These are phyloP conservation scores for Pittosporum tobira DNA, from an alignment of 129 eudicot genomes.

Conservation along the genomic window DNA sequence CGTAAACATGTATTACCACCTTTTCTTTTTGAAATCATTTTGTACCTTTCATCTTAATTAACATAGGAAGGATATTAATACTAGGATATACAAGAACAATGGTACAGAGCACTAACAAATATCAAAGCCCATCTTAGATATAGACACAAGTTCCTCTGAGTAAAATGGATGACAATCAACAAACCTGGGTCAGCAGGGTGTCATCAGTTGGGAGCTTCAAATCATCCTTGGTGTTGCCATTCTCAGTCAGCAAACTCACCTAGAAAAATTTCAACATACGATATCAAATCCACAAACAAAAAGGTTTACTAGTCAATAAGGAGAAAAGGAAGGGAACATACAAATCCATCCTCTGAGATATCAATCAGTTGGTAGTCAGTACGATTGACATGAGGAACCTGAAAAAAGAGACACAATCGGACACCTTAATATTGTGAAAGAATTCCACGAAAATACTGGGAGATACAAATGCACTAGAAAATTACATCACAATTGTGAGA, in stretches of 20 bases:
- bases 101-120: too few species aligned
- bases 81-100: too few species aligned
- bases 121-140: too few species aligned
- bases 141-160: too few species aligned
- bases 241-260: slow-evolving; percentile 77
- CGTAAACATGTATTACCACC: too few species aligned
- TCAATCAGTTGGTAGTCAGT: slow-evolving; percentile 66
- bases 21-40: too few species aligned
- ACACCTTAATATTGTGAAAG: not conserved
- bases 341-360: slow-evolving; percentile 79
- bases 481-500: slow-evolving; percentile 73
- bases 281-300: not conserved
- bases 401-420: slow-evolving; percentile 5
- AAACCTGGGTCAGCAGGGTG: slow-evolving; percentile 46
- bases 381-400: slow-evolving; percentile 83
- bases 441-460: not conserved
- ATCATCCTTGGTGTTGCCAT: slow-evolving; percentile 66
- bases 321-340: slow-evolving; percentile 17
- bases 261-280: not conserved
- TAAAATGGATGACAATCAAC: not conserved
- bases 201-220: slow-evolving; percentile 79
- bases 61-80: too few species aligned
- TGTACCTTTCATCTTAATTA: too few species aligned
- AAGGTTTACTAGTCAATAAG: not conserved
- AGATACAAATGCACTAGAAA: not conserved